Evolutionary conservation across 2,329 filamentous ascomycete genomes (phyloP).

Genomic region (Phoma herbarum): DNA sequence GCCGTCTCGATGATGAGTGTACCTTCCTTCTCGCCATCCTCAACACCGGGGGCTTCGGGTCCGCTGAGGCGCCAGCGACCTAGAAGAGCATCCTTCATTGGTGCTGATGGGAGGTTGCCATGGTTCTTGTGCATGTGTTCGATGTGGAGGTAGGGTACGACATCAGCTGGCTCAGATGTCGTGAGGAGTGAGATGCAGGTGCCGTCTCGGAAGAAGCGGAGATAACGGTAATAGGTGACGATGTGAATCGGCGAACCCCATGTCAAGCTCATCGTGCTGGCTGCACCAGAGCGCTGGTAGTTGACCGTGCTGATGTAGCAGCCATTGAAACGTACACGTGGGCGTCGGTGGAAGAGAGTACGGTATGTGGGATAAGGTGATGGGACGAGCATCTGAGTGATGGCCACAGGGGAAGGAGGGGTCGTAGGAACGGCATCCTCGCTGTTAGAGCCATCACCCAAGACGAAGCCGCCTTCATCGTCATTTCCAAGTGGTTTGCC

Average conservation of each 20-base stretch:
- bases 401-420: constrained; percentile 26
- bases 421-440: constrained; percentile 19
- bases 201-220: constrained; percentile 93
- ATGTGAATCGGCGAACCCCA: constrained; percentile 89
- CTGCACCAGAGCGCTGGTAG: constrained; percentile 84
- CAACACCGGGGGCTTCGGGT: constrained; percentile 42
- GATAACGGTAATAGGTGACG: constrained; percentile 96
- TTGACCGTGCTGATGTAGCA: constrained; percentile 98
- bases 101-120: constrained; percentile 55
- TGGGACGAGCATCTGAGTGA: constrained; percentile 48
- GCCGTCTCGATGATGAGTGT: constrained; percentile 82
- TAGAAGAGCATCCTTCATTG: constrained; percentile 74
- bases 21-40: constrained; percentile 42
- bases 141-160: constrained; percentile 82
- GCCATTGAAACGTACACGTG: constrained; percentile 91
- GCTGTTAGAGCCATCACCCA: constrained; percentile 35
- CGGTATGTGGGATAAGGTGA: constrained; percentile 57
- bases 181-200: constrained; percentile 81
- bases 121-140: constrained; percentile 66
- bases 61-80: constrained; percentile 73
- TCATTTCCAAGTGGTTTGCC: constrained; percentile 57
- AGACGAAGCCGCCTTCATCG: constrained; percentile 42
- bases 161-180: constrained; percentile 81
- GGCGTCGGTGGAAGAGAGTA: constrained; percentile 80
- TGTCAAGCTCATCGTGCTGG: constrained; percentile 72